phyloP scores from a whole-genome alignment of 805 yeast species.

The Candida maltosa region DNA sequence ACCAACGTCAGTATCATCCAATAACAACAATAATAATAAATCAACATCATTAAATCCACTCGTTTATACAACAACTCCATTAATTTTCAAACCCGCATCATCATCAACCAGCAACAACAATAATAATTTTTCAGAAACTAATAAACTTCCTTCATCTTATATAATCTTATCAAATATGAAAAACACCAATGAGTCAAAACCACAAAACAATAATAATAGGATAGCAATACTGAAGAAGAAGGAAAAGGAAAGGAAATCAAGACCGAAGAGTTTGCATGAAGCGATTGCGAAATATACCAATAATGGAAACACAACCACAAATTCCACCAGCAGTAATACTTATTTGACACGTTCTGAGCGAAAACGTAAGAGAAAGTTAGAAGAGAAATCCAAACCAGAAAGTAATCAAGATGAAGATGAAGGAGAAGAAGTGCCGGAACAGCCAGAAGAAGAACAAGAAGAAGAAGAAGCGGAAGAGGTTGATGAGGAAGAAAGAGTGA shows the following conservation, averaged over 20 bases:
- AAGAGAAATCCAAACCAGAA: slow-evolving; percentile 16
- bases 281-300: slow-evolving; percentile 59
- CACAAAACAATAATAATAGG: neutral
- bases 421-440: slow-evolving; percentile 14
- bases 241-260: too few species aligned
- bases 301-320: slow-evolving; percentile 37
- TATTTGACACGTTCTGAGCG: slow-evolving; percentile 12
- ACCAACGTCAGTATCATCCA: neutral
- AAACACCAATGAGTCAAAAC: neutral
- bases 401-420: slow-evolving; percentile 11
- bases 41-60: too few species aligned
- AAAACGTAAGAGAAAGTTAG: slow-evolving; percentile 25
- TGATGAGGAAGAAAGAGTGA: slow-evolving; percentile 13
- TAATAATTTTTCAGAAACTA: neutral
- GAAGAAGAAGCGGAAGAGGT: slow-evolving; percentile 12
- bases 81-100: slow-evolving; percentile 46
- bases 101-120: neutral
- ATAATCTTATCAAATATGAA: slow-evolving; percentile 29
- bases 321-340: slow-evolving; percentile 18
- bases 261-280: slow-evolving; percentile 52
- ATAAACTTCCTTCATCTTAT: slow-evolving; percentile 24
- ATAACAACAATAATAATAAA: too few species aligned
- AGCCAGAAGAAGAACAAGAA: slow-evolving; percentile 14
- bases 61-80: too few species aligned
- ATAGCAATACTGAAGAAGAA: too few species aligned